Percentiles rank a stretch among this genome's conserved stretches.
Evolutionary conservation across 768 basidiomycete genomes (phyloP).

Genomic region (Strobilomyces echinocephalus): DNA sequence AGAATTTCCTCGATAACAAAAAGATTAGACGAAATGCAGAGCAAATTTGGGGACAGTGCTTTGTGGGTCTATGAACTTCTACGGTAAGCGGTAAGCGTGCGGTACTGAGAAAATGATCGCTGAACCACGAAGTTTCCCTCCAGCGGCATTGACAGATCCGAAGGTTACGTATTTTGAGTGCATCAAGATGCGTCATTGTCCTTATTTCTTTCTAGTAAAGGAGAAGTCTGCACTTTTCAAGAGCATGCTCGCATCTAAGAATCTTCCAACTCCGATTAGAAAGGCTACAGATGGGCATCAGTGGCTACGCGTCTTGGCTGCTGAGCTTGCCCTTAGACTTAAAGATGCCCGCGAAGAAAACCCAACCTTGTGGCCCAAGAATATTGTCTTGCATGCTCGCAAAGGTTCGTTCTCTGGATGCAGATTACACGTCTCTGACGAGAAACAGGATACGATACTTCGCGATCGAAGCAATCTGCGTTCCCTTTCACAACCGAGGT

Average conservation of each 20-base stretch:
- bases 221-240: slow-evolving; percentile 77
- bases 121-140: background rate
- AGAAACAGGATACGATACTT: slow-evolving; percentile 54
- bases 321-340: slow-evolving; percentile 82
- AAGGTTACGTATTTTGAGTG: slow-evolving; percentile 49
- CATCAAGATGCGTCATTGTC: background rate
- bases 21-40: slow-evolving; percentile 66
- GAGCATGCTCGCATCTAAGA: slow-evolving; percentile 97
- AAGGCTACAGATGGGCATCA: slow-evolving; percentile 73
- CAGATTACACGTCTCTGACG: background rate
- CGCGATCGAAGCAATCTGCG: slow-evolving; percentile 75
- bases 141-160: slow-evolving; percentile 82
- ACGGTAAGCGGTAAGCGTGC: slow-evolving; percentile 59
- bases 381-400: slow-evolving; percentile 72
- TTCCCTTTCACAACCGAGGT: slow-evolving; percentile 81
- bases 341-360: slow-evolving; percentile 71
- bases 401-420: slow-evolving; percentile 46
- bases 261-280: slow-evolving; percentile 74
- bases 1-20: slow-evolving; percentile 4
- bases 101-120: background rate
- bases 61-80: slow-evolving; percentile 93
- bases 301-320: slow-evolving; percentile 89
- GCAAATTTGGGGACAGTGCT: slow-evolving; percentile 73
- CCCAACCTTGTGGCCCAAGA: slow-evolving; percentile 88
- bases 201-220: slow-evolving; percentile 55